Conservation (phyloP, 2,329 filamentous ascomycete genomes). For the Cercospora zeina region DNA sequence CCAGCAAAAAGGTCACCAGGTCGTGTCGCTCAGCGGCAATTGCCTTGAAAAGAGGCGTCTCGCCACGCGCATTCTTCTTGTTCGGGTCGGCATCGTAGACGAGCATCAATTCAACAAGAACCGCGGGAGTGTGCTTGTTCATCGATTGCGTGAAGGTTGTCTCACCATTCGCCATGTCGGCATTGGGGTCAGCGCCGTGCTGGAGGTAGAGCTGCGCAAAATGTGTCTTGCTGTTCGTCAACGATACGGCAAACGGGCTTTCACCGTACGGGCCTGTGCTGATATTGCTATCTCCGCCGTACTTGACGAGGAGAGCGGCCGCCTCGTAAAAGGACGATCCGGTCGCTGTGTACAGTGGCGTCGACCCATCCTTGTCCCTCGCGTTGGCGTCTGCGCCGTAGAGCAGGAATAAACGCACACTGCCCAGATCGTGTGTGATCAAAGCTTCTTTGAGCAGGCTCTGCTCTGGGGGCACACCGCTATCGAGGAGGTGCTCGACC, state of each 20-base stretch:
- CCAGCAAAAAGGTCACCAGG: conserved; percentile 55
- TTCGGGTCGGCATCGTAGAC: conserved; percentile 62
- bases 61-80: conserved; percentile 60
- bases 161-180: conserved; percentile 57
- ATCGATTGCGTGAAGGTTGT: conserved; percentile 63
- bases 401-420: conserved; percentile 57
- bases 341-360: conserved; percentile 56
- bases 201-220: conserved; percentile 62
- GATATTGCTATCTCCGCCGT: conserved; percentile 62
- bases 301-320: conserved; percentile 62
- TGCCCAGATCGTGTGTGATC: conserved; percentile 34
- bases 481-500: conserved; percentile 37
- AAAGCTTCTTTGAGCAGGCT: conserved; percentile 32
- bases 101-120: conserved; percentile 60
- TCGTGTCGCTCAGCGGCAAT: conserved; percentile 59
- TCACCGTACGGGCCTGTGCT: conserved; percentile 54
- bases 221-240: conserved; percentile 54
- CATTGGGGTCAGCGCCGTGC: conserved; percentile 60
- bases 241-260: conserved; percentile 57
- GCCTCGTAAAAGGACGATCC: conserved; percentile 56
- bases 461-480: conserved; percentile 28
- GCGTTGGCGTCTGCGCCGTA: conserved; percentile 61
- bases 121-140: conserved; percentile 57
- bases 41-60: conserved; percentile 64
- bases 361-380: conserved; percentile 62